These are phyloP conservation scores for Chaetomiaceae sp. DNA, from an alignment of 2,329 filamentous ascomycete species.

Conservation along the genomic window DNA sequence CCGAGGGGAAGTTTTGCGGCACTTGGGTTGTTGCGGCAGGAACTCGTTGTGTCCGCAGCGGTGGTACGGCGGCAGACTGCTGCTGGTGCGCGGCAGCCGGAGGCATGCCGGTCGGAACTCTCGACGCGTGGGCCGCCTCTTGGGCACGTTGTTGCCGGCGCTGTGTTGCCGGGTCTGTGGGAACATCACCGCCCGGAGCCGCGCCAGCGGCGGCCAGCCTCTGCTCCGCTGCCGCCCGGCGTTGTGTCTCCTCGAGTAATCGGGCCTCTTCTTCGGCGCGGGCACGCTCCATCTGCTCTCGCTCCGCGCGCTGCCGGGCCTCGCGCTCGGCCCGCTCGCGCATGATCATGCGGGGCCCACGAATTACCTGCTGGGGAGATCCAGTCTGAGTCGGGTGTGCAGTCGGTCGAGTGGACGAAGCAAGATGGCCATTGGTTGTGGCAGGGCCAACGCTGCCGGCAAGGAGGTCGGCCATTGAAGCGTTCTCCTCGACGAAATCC, in stretches of 20 bases:
- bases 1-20: slow-evolving; percentile 23
- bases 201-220: slow-evolving; percentile 49
- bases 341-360: slow-evolving; percentile 89
- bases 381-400: slow-evolving; percentile 48
- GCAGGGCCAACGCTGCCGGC: slow-evolving; percentile 51
- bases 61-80: slow-evolving; percentile 15
- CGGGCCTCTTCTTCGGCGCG: slow-evolving; percentile 54
- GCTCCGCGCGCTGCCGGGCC: slow-evolving; percentile 62
- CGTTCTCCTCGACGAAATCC: slow-evolving; percentile 81
- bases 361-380: slow-evolving; percentile 59
- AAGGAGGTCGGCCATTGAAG: slow-evolving; percentile 81
- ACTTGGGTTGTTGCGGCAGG: slow-evolving; percentile 24
- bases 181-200: slow-evolving; percentile 30
- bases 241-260: slow-evolving; percentile 50
- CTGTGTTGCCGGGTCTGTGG: slow-evolving; percentile 32
- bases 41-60: slow-evolving; percentile 25
- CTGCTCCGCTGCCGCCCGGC: slow-evolving; percentile 49
- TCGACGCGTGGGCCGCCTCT: slow-evolving; percentile 22
- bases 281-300: slow-evolving; percentile 57
- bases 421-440: slow-evolving; percentile 51
- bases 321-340: slow-evolving; percentile 76
- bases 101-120: slow-evolving; percentile 15
- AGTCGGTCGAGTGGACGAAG: slow-evolving; percentile 41
- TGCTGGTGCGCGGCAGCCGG: slow-evolving; percentile 17
- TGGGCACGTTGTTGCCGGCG: slow-evolving; percentile 33